Conservation (phyloP, 192 early-diverging fungal genomes). For the Entrophospora sp. region DNA sequence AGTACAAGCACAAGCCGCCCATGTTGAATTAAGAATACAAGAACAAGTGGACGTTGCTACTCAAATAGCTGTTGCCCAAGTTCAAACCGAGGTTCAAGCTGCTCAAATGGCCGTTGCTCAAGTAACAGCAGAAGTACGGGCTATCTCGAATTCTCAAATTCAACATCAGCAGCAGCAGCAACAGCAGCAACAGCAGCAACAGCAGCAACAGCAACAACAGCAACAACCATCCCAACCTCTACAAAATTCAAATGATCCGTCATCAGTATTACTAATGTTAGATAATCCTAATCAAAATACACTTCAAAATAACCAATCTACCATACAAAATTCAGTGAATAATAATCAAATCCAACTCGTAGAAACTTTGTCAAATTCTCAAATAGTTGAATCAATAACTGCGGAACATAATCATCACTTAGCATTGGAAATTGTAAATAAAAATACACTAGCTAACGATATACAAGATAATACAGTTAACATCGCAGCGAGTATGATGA, state of each 20-base stretch:
- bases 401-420: not conserved
- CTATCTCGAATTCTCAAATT: not conserved
- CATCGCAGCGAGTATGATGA: not conserved
- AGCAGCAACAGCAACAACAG: not conserved
- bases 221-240: not conserved
- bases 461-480: not conserved
- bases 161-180: not conserved
- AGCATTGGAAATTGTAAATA: not conserved
- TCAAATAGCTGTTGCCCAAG: not conserved
- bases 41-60: not conserved
- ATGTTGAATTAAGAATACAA: not conserved
- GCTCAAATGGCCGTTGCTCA: not conserved
- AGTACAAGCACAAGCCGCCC: not conserved
- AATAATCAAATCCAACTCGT: not conserved
- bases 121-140: not conserved
- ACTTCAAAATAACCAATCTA: not conserved
- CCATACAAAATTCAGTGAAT: not conserved
- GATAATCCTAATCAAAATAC: not conserved
- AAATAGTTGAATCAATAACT: not conserved
- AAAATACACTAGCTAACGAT: not conserved
- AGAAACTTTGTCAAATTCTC: not conserved
- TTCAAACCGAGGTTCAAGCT: not conserved
- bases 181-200: conserved; percentile 1
- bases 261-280: not conserved
- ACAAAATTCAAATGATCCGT: not conserved